Conservation (phyloP, 2,329 filamentous ascomycete genomes). For the Pezicula radicicola region DNA sequence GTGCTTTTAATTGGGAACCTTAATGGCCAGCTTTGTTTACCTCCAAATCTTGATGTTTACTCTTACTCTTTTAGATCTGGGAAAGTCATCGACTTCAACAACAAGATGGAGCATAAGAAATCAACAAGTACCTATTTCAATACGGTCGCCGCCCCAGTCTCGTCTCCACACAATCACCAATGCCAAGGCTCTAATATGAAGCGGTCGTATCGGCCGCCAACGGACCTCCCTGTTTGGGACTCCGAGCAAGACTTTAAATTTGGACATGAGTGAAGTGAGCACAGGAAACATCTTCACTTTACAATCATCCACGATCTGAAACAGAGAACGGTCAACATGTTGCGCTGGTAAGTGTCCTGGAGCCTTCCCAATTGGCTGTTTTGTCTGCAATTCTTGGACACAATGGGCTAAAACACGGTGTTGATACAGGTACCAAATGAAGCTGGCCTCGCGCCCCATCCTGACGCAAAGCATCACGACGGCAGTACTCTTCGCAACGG, state of each 20-base stretch:
- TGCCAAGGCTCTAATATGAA: too few relatives aligned
- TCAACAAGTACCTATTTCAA: too few relatives aligned
- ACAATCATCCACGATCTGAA: not conserved
- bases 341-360: constrained; percentile 22
- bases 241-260: too few relatives aligned
- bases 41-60: not conserved
- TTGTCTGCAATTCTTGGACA: too few relatives aligned
- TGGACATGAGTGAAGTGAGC: not conserved
- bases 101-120: too few relatives aligned
- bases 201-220: too few relatives aligned
- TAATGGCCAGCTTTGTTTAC: too few relatives aligned
- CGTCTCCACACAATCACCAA: too few relatives aligned
- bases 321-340: constrained; percentile 20
- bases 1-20: too few relatives aligned
- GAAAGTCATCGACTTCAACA: not conserved
- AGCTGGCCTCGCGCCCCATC: constrained; percentile 75
- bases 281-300: not conserved
- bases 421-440: constrained; percentile 74
- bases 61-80: not conserved
- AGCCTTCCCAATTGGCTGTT: not conserved
- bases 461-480: constrained; percentile 91
- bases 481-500: constrained; percentile 86
- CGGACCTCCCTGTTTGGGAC: too few relatives aligned
- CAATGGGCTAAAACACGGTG: constrained; percentile 6
- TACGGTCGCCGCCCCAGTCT: too few relatives aligned